Evolutionary conservation across 305 asterid genomes (phyloP).

Genomic region (Ajuga reptans): DNA sequence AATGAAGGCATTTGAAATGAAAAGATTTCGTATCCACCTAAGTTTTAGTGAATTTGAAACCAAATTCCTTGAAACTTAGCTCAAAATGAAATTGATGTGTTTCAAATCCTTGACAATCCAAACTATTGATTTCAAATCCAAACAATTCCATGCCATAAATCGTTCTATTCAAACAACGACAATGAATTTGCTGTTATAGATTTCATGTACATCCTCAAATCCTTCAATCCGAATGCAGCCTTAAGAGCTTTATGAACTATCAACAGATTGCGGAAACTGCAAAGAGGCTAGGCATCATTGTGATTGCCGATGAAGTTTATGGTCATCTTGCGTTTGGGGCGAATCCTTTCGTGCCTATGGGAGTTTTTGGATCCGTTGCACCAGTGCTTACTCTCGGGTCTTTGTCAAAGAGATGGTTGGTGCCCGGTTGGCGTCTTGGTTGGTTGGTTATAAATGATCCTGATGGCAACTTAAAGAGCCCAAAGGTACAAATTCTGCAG

Average conservation of each 20-base stretch:
- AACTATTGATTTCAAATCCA: too few species aligned
- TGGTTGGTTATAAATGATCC: constrained; percentile 73
- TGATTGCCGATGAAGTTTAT: constrained; percentile 72
- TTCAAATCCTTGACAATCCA: too few species aligned
- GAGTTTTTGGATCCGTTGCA: constrained; percentile 43
- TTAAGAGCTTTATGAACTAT: not conserved
- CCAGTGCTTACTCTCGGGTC: constrained; percentile 76
- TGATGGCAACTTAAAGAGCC: constrained; percentile 43
- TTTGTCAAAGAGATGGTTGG: constrained; percentile 75
- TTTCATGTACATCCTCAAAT: not conserved
- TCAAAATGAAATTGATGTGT: too few species aligned
- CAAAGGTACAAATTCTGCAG: constrained; percentile 36
- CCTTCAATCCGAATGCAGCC: too few species aligned
- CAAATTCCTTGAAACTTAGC: too few species aligned
- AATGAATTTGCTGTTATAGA: too few species aligned
- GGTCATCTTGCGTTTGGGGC: constrained; percentile 64
- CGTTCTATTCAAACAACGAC: too few species aligned
- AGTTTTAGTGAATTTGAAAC: too few species aligned
- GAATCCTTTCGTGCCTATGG: constrained; percentile 67
- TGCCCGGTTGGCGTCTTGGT: constrained; percentile 86
- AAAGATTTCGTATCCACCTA: too few species aligned
- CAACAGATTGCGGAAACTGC: constrained; percentile 56
- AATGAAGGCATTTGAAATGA: too few species aligned
- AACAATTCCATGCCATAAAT: too few species aligned
- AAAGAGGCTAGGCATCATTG: constrained; percentile 41